phyloP scores from a whole-genome alignment of 2,329 filamentous ascomycete genomes.

The Diplodia scrobiculata region DNA sequence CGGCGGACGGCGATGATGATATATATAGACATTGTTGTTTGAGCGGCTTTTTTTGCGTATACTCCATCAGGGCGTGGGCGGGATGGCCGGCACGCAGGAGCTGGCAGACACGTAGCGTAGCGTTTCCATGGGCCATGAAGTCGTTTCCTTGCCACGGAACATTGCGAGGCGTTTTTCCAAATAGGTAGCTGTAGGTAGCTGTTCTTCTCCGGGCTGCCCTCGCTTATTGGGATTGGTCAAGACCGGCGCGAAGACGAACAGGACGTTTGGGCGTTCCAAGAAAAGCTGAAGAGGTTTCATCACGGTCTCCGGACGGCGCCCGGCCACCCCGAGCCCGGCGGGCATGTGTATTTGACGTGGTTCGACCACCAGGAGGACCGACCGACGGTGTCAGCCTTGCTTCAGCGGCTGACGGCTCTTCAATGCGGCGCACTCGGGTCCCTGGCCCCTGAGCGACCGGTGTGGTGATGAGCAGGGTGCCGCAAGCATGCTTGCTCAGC shows the following conservation, averaged over 20 bases:
- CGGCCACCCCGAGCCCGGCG: conserved; percentile 2
- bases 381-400: conserved; percentile 13
- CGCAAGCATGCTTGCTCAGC: conserved; percentile 11
- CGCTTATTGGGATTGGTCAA: conserved; percentile 17
- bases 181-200: conserved; percentile 28
- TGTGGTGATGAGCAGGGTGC: conserved; percentile 10
- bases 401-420: conserved; percentile 18
- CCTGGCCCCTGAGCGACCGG: conserved; percentile 6
- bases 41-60: conserved; percentile 19
- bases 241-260: conserved; percentile 22
- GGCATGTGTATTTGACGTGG: conserved; percentile 1
- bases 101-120: conserved; percentile 20
- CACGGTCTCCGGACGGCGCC: conserved; percentile 7
- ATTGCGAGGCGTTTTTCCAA: conserved; percentile 24
- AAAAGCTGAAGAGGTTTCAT: conserved; percentile 12
- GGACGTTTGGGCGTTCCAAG: conserved; percentile 21
- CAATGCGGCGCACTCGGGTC: conserved; percentile 6
- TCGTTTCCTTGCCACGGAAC: conserved; percentile 17
- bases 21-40: conserved; percentile 27
- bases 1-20: conserved; percentile 2
- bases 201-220: conserved; percentile 23
- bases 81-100: conserved; percentile 8
- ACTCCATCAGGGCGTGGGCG: conserved; percentile 23
- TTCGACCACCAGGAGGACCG: conserved; percentile 17
- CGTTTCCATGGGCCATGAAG: conserved; percentile 12